phyloP scores from a whole-genome alignment of 192 early-diverging fungal species.

The Entrophospora sp. region DNA sequence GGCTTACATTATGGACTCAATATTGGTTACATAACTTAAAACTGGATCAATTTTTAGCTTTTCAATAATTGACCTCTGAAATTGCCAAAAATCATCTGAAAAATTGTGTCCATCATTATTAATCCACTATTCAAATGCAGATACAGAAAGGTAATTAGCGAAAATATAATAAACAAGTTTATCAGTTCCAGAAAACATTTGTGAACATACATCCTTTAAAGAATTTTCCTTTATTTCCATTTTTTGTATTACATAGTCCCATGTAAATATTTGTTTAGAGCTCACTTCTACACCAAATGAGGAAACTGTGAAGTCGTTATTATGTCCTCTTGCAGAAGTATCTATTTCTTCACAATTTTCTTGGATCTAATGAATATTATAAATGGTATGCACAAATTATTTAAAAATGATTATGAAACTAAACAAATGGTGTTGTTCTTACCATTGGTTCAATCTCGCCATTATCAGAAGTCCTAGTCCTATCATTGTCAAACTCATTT shows the following conservation, averaged over 20 bases:
- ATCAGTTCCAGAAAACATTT: too few species aligned
- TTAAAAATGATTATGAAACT: conserved; percentile 8
- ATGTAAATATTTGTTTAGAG: conserved; percentile 10
- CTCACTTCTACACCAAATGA: conserved; percentile 4
- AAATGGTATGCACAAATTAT: conserved; percentile 12
- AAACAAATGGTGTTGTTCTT: conserved; percentile 6
- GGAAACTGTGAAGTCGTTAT: background rate
- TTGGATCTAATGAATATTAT: conserved; percentile 10
- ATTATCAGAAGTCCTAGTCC: background rate
- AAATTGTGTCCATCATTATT: background rate
- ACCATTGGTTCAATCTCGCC: conserved; percentile 9
- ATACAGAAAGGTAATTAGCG: background rate
- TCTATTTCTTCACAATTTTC: conserved; percentile 13
- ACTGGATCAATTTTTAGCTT: too few species aligned
- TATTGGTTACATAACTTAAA: too few species aligned
- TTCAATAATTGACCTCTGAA: background rate
- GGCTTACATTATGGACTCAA: too few species aligned
- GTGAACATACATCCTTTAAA: background rate
- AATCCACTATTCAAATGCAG: background rate
- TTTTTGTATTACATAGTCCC: conserved; percentile 15
- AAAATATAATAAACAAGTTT: too few species aligned
- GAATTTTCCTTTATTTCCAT: conserved; percentile 14
- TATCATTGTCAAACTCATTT: too few species aligned
- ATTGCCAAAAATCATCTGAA: background rate
- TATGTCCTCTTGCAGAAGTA: conserved; percentile 10